phyloP scores from a whole-genome alignment of 1,139 yeast species.

The Protomyces inundatus region DNA sequence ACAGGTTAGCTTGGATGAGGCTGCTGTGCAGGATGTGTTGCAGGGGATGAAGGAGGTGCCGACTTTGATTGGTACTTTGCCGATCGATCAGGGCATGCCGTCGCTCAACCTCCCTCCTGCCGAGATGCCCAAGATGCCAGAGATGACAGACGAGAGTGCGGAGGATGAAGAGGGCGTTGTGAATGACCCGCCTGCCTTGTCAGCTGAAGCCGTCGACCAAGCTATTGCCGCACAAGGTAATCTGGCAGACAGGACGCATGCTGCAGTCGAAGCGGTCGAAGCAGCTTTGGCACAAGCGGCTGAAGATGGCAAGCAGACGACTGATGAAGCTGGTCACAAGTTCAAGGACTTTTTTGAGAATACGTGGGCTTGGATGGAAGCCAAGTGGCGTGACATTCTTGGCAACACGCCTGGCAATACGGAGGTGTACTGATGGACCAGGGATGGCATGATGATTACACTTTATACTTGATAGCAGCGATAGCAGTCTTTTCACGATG shows the following conservation, averaged over 20 bases:
- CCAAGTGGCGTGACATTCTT: conserved; percentile 11
- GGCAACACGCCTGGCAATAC: conserved; percentile 1
- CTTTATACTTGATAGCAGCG: background rate
- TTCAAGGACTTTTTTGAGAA: background rate
- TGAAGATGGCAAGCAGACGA: conserved; percentile 5
- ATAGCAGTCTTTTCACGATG: background rate
- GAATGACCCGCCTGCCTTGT: conserved; percentile 10
- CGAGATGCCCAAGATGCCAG: background rate
- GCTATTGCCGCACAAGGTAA: conserved; percentile 3
- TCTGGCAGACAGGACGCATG: conserved; percentile 7
- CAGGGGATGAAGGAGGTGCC: conserved; percentile 20
- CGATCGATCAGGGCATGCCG: background rate
- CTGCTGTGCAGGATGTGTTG: background rate
- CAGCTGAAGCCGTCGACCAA: conserved; percentile 21
- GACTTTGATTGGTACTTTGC: conserved; percentile 13
- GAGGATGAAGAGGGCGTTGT: background rate
- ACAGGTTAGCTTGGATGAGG: background rate
- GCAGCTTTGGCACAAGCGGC: conserved; percentile 6
- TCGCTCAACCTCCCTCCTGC: background rate
- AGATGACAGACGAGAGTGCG: background rate
- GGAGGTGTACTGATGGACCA: background rate
- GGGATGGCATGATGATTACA: background rate
- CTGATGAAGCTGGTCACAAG: background rate
- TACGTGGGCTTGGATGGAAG: conserved; percentile 13
- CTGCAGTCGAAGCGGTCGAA: background rate